These are phyloP conservation scores for Symbiodinium pilosum DNA, from an alignment of 73 alveolate genomes.

Conservation along the genomic window DNA sequence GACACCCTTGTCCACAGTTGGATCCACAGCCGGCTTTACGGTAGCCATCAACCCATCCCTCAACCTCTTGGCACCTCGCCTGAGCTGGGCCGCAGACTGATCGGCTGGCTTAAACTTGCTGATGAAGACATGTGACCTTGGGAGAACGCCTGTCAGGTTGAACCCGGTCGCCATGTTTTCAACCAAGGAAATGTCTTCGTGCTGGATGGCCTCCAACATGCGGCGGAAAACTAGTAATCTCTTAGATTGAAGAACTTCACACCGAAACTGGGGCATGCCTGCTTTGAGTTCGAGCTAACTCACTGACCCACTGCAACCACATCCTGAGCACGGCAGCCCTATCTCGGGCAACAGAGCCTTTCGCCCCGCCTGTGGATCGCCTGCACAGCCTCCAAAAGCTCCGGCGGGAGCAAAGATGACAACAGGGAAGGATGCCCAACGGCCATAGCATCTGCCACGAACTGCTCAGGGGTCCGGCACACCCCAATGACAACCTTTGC, in stretches of 20 bases:
- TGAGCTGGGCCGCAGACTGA: not conserved
- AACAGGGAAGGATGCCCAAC: no score
- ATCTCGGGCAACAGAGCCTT: no score
- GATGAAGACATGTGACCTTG: not conserved
- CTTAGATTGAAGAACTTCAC: not conserved
- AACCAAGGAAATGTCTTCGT: not conserved
- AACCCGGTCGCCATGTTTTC: not conserved
- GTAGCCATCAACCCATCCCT: not conserved
- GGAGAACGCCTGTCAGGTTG: not conserved
- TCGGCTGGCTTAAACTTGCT: not conserved
- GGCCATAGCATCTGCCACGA: no score
- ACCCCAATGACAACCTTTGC: no score
- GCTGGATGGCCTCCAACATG: not conserved
- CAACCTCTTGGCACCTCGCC: not conserved
- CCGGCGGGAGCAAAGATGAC: no score
- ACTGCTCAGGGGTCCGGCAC: no score
- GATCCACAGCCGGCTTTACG: not conserved
- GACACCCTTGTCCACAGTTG: not conserved
- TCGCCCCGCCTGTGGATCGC: no score
- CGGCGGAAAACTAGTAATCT: not conserved
- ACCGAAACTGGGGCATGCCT: not conserved
- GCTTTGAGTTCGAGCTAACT: not conserved
- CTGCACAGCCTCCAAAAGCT: no score
- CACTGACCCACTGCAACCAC: not conserved
- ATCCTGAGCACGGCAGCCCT: no score